A percentile compares a stretch with the other conserved stretches of the same genome.
These are phyloP conservation scores for Pestalotiopsis sp. DNA, from an alignment of 2,329 filamentous ascomycete genomes.

Conservation along the genomic window DNA sequence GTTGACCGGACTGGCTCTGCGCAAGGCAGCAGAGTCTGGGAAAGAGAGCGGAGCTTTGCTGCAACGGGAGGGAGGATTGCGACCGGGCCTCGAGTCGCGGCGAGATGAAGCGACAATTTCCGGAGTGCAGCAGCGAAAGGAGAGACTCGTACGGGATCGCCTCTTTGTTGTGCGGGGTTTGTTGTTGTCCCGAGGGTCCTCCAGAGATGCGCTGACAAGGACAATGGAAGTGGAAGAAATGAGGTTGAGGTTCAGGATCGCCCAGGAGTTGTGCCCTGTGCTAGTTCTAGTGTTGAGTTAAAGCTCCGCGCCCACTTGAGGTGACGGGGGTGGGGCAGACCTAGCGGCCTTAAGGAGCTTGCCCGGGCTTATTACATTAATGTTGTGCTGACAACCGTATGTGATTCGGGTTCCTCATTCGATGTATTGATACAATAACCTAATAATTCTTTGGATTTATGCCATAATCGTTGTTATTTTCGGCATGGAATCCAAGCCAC, in stretches of 20 bases:
- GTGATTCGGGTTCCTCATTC: too few relatives aligned
- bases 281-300: background rate
- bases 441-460: too few relatives aligned
- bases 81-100: background rate
- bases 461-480: too few relatives aligned
- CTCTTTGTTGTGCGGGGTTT: background rate
- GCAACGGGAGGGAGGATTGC: background rate
- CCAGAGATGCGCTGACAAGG: background rate
- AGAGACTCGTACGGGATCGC: background rate
- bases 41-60: background rate
- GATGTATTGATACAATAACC: too few relatives aligned
- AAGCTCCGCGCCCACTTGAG: background rate
- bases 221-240: background rate
- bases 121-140: background rate
- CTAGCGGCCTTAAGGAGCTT: background rate
- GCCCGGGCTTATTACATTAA: too few relatives aligned
- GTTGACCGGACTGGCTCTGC: background rate
- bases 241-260: background rate
- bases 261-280: background rate
- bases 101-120: background rate
- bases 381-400: too few relatives aligned
- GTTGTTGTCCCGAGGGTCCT: background rate
- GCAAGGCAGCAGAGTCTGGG: background rate
- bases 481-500: too few relatives aligned
- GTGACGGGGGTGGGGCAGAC: constrained; percentile 1